Base-by-base conservation (phyloP, 768 basidiomycete species). In the Tulasnella sp. region DNA sequence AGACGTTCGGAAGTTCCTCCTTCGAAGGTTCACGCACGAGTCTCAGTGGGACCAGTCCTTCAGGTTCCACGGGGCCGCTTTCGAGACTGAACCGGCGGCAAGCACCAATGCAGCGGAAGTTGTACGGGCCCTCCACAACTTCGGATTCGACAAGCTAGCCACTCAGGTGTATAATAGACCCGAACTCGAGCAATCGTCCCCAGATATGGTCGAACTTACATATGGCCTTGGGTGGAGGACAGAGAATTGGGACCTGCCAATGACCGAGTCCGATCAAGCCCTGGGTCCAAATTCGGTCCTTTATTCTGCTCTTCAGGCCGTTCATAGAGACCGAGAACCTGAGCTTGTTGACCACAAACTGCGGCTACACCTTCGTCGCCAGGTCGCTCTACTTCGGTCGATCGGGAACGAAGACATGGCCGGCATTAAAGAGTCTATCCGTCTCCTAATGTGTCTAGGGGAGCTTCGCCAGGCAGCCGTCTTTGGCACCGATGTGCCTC, bases 211-310 rank as follows among this genome's bases (percentile, higher is more conserved):
- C 82, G 86, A 87, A 68, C 88, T 94, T 87, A 89, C 87, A 44
- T 96, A 95, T 84, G 89, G 91, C 56, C 87, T 98, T 0, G 98
- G 94, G 21, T 99, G 98, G 98, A 89, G 97, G 71, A 97, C 96
- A 0, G 94, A 93, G 80, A 92, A 92, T 1, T 99, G 98, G 98
- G 97, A 99, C 85, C 86, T 99, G 36, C 97, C 97, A 0, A 90
- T 93, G 74, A 87, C 87, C 0, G 81, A 85, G 14, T 38, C 84
- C 90, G 12, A 74, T 40, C 31, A 56, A 62, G 40, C 31, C 52
- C 76, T 39, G 24, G 31, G 75, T n/a, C 44, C 46, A 9, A 56
- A 56, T 19, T 87, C 89, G 19, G 86, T 91, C 1, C 86, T 98
- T 5, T 99, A 97, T 84, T 87, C 89, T 42, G 91, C 94, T 4